phyloP scores from a whole-genome alignment of 2,329 filamentous ascomycete species.

The Hypoxylon sp. region DNA sequence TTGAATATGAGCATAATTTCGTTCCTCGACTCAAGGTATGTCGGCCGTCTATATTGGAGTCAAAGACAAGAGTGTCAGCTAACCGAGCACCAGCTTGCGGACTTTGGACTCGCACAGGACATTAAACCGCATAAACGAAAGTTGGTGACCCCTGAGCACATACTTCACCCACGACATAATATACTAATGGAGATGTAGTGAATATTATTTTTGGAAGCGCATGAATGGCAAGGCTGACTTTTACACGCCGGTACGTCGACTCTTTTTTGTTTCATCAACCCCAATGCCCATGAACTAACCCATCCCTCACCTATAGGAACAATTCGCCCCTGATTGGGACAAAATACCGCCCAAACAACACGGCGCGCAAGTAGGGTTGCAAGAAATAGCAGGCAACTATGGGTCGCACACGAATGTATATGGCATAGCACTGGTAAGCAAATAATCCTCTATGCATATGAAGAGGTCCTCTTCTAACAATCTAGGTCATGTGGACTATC shows the following conservation, averaged over 20 bases:
- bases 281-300: constrained; percentile 1
- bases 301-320: constrained; percentile 23
- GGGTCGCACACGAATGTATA: constrained; percentile 34
- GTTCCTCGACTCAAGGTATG: constrained; percentile 33
- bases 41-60: no score
- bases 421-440: constrained; percentile 35
- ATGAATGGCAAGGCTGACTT: constrained; percentile 20
- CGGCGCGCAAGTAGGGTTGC: constrained; percentile 13
- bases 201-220: constrained; percentile 38
- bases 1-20: constrained; percentile 5
- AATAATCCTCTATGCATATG: neutral
- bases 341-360: neutral
- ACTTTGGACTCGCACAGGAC: constrained; percentile 42
- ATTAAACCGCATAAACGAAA: constrained; percentile 46
- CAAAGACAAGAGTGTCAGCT: neutral
- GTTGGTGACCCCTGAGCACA: constrained; percentile 31
- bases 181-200: constrained; percentile 31
- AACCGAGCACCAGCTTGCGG: constrained; percentile 42
- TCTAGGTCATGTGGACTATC: constrained; percentile 49
- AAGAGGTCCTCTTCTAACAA: neutral
- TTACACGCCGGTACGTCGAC: constrained; percentile 41
- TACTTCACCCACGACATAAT: neutral
- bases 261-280: neutral
- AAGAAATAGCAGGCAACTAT: constrained; percentile 26
- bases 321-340: constrained; percentile 36